phyloP scores from a whole-genome alignment of 495 filamentous ascomycete species.

The Xylaria scruposa region DNA sequence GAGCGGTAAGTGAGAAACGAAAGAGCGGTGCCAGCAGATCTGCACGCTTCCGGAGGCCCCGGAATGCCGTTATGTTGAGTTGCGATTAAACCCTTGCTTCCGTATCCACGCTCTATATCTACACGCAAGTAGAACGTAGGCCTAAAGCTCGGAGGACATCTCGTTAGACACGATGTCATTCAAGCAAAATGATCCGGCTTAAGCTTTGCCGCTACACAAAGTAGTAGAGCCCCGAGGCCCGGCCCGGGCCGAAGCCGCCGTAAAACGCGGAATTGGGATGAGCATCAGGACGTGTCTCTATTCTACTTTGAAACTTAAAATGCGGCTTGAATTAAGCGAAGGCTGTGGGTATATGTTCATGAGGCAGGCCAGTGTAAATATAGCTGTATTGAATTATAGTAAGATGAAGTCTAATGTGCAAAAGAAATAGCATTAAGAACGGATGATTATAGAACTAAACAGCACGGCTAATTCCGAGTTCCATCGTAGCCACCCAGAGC shows the following conservation, averaged over 20 bases:
- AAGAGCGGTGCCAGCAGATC: background rate
- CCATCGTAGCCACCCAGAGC: background rate
- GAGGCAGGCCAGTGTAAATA: background rate
- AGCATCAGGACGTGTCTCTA: too few relatives aligned
- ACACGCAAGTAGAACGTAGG: background rate
- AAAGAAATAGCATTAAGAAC: background rate
- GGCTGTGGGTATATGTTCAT: background rate
- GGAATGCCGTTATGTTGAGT: constrained; percentile 10
- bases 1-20: background rate
- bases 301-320: too few relatives aligned
- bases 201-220: too few relatives aligned
- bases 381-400: background rate
- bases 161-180: background rate
- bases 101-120: background rate
- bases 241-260: too few relatives aligned
- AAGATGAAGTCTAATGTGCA: background rate
- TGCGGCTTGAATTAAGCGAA: background rate
- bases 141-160: background rate
- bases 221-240: too few relatives aligned
- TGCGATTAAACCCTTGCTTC: constrained; percentile 8
- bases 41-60: background rate
- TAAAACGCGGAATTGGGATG: too few relatives aligned
- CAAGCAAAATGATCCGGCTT: background rate
- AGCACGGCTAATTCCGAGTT: background rate
- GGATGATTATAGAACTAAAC: background rate